Evolutionary conservation across 2,329 filamentous ascomycete species (phyloP), one percentile per base, ranked within the genome.

Genomic region (Diaporthe amygdali): DNA sequence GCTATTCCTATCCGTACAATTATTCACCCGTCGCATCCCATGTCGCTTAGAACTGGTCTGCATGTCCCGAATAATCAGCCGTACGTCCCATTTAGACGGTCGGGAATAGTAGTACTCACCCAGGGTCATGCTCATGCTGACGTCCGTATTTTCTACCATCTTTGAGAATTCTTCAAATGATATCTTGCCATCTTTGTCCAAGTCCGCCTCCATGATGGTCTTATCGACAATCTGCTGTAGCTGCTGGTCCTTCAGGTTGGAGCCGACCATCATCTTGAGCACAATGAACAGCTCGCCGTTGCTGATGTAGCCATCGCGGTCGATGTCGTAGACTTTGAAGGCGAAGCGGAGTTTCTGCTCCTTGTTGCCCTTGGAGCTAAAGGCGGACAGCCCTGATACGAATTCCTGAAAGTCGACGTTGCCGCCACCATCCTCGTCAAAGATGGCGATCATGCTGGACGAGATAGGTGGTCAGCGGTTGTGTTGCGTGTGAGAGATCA

Each of bases 181-280:
- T 82, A 99, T 98, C 88, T 97, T 97, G 79, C 96, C 96, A 82
- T 99, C 96, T 73, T 92, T 91, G 83, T 99, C 96, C 77, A 95
- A 88, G 83, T 99, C 96, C 61, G 96, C 96, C 86, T 99, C 96
- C 96, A 98, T 98, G 82, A 99, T 98, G 72, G 96, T 99, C 91
- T 99, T 99, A 87, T 99, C 96, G 77, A 99, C 96, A 81, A 99
- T 99, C 90, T 96, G 96, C 86, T 99, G 96, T 81, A 99, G 85
- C 85, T 99, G 96, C 84, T 98, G 94, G 82, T 99, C 96, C 88
- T 99, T 99, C 79, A 99, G 86, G 83, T 99, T 99, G 86, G 94
- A 98, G 72, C 96, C 96, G 66, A 99, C 96, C 96, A 99, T 99
- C 96, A 99, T 99, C 93, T 99, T 99, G 79, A 99, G 89, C 79